Base-by-base conservation (phyloP, 352 stramenopile genomes). In the Globisporangium orthogonon region DNA sequence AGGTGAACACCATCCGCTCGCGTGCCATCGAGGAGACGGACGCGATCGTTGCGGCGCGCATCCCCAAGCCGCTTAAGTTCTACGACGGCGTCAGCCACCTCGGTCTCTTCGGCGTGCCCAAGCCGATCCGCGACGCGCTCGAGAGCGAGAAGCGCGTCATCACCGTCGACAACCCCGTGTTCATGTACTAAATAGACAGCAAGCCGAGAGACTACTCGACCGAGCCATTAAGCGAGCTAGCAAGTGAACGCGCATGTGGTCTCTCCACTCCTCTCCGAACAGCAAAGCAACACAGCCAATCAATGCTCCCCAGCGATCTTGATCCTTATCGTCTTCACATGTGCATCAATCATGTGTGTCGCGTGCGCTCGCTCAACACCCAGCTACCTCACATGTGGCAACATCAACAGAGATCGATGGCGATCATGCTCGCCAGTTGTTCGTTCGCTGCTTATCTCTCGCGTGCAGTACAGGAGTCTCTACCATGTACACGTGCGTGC, bases 91-190 rank as follows among this genome's bases (percentile, higher is more conserved):
- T 95, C 11, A 90, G 84, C 57, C 91, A 97, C 74, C 58, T 83
- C 40, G 79, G 88, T 1, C 76, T 98, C 65, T 97, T 98, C 57
- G 78, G 87, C 44, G 67, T 97, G 61, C 89, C 91, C 54, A 98
- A 98, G 76, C 73, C 84, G 43, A 80, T 98, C 49, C 85, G 95
- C 52, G 83, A 94, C 64, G 70, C 80, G 28, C 69, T 98, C 50
- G 81, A 82, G 55, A 73, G 61, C 35, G 95, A 98, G 73, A 87
- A 75, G 55, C 86, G 95, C 61, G 83, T 98, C 61, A 98, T 98
- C 76, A 98, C 95, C 29, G 80, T 96, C 47, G 93, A 94, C 54
- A 97, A 98, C 78, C 95, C 95, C 46, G 82, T 98, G 51, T 98
- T 98, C 76, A 98, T 98, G 93, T 97, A 86, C 73, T 98, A 87